Conservation (phyloP, 2,329 filamentous ascomycete genomes). For the Volutella citrinella region DNA sequence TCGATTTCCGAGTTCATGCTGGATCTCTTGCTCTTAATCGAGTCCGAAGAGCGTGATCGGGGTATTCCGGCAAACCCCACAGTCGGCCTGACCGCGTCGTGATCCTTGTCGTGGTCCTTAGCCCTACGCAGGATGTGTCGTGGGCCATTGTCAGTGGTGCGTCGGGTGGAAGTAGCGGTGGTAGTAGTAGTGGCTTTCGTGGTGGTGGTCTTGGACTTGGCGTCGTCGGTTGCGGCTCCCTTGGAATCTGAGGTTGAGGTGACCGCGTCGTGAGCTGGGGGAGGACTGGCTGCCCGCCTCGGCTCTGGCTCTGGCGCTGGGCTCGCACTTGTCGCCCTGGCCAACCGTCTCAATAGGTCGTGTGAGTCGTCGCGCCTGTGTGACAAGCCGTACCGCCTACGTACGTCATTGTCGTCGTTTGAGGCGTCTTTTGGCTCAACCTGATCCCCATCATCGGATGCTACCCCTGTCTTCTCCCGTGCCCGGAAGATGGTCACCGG, state of each 20-base stretch:
- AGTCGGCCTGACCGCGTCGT: constrained; percentile 31
- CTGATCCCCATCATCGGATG: constrained; percentile 9
- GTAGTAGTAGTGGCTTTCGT: no score
- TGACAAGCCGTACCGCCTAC: no score
- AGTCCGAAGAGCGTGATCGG: constrained; percentile 44
- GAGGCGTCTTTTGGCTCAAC: constrained; percentile 4
- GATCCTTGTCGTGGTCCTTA: constrained; percentile 25
- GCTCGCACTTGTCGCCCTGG: constrained; percentile 45
- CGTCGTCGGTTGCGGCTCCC: constrained; percentile 10
- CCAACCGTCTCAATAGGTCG: constrained; percentile 48
- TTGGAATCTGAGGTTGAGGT: constrained; percentile 12
- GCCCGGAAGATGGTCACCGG: constrained; percentile 40
- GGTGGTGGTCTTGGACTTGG: no score
- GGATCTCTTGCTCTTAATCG: constrained; percentile 45
- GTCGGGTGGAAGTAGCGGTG: no score
- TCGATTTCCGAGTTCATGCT: constrained; percentile 52
- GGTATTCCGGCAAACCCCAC: constrained; percentile 47
- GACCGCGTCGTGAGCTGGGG: constrained; percentile 5
- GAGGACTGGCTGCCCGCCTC: constrained; percentile 12
- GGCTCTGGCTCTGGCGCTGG: constrained; percentile 32
- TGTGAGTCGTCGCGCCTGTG: constrained; percentile 38
- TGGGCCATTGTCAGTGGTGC: constrained; percentile 15
- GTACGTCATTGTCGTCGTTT: constrained; percentile 9
- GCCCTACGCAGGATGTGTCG: constrained; percentile 9
- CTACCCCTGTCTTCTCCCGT: no score